Percentiles rank a stretch among this genome's conserved stretches.
These are phyloP conservation scores for Knoxia roxburghii DNA, from an alignment of 257 asterid species.

Conservation along the genomic window DNA sequence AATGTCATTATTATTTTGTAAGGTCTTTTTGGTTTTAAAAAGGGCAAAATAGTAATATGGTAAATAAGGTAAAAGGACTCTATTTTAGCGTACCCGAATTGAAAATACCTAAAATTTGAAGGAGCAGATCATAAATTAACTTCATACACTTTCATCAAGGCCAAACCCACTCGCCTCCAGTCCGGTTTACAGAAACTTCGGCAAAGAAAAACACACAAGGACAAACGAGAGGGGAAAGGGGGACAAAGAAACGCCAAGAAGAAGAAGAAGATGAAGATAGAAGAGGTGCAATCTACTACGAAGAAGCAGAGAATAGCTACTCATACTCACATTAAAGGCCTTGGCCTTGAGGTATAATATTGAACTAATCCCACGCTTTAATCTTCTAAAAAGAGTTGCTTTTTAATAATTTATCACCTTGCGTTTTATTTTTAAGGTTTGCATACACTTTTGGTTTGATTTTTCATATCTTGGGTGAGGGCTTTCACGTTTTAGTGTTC, in stretches of 20 bases:
- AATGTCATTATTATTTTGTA: no score
- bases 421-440: no score
- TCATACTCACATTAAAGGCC: slow-evolving; percentile 55
- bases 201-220: not conserved
- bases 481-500: slow-evolving; percentile 10
- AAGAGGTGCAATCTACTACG: slow-evolving; percentile 45
- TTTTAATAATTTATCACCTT: not conserved
- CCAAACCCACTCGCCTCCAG: slow-evolving; percentile 18
- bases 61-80: no score
- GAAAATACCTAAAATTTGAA: not conserved
- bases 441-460: no score
- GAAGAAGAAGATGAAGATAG: slow-evolving; percentile 33
- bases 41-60: no score
- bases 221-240: not conserved
- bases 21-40: no score
- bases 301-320: slow-evolving; percentile 49
- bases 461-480: not conserved
- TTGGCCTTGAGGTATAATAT: slow-evolving; percentile 42
- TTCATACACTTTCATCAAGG: not conserved
- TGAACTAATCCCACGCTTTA: not conserved
- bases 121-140: not conserved
- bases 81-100: no score
- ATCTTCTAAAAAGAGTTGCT: not conserved
- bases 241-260: not conserved
- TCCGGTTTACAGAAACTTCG: not conserved